Percentiles rank a stretch among this genome's conserved stretches.
phyloP scores from a whole-genome alignment of 257 asterid genomes.

The Fraxinus cuspidata region DNA sequence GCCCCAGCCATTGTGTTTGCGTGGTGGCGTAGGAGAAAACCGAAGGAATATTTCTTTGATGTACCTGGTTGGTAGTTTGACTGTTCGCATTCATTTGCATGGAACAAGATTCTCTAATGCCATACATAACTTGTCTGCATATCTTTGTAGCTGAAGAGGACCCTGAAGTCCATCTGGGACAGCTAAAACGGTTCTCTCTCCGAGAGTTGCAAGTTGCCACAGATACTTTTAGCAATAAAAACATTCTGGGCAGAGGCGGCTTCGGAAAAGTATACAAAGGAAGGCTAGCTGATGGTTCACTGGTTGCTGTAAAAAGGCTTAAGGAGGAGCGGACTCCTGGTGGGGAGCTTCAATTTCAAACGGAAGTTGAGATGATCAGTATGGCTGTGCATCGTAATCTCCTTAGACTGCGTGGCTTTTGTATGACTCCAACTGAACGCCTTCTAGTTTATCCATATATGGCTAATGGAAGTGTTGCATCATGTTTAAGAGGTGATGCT shows the following conservation, averaged over 20 bases:
- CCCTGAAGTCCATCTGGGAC: conserved; percentile 60
- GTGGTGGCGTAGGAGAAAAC: conserved; percentile 61
- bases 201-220: conserved; percentile 60
- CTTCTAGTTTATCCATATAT: conserved; percentile 56
- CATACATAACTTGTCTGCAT: conserved; percentile 4
- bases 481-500: conserved; percentile 51
- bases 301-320: conserved; percentile 57
- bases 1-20: conserved; percentile 60
- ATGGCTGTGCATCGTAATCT: conserved; percentile 60
- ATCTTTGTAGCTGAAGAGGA: conserved; percentile 53
- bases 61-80: conserved; percentile 45
- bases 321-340: conserved; percentile 64
- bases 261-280: conserved; percentile 61
- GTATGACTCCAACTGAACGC: conserved; percentile 61
- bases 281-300: conserved; percentile 52
- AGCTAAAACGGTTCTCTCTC: conserved; percentile 52
- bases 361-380: conserved; percentile 65
- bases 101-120: not conserved
- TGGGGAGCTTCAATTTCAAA: conserved; percentile 62
- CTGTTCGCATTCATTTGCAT: not conserved
- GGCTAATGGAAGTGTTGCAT: conserved; percentile 65
- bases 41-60: conserved; percentile 53
- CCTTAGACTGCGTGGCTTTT: conserved; percentile 54
- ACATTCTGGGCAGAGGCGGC: conserved; percentile 59
- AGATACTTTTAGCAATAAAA: conserved; percentile 54